Percentiles rank a stretch among this genome's conserved stretches.
Evolutionary conservation across 108 stramenopile species (phyloP).

Genomic region (Seminavis robusta): DNA sequence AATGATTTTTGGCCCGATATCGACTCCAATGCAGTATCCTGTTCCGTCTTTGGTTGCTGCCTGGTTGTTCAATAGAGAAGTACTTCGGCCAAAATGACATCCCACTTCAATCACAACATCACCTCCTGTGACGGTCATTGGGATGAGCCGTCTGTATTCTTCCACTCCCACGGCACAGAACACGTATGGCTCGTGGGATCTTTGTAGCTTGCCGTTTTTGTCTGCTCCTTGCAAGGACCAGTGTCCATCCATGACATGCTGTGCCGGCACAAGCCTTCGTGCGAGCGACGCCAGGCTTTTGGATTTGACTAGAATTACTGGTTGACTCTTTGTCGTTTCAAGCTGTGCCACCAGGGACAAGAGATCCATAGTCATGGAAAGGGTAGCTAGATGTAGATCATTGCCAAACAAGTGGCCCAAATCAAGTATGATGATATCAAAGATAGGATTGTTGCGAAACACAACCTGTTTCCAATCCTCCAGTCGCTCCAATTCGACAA

Average conservation of each 20-base stretch:
- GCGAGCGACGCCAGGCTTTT: conserved; percentile 20
- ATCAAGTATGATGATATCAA: conserved; percentile 21
- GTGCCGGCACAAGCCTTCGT: conserved; percentile 20
- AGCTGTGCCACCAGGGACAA: no score
- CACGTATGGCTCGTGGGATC: conserved; percentile 12
- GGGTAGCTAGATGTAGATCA: conserved; percentile 22
- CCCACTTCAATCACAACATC: conserved; percentile 33
- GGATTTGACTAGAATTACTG: conserved; percentile 20
- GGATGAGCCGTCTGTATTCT: conserved; percentile 28
- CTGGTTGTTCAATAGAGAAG: conserved; percentile 10
- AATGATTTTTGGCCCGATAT: conserved; percentile 31
- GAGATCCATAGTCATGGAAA: conserved; percentile 14
- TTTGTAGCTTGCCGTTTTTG: no score
- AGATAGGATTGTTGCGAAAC: conserved; percentile 8
- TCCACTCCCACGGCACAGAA: conserved; percentile 31
- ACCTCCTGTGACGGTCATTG: conserved; percentile 14
- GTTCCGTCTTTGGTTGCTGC: neutral
- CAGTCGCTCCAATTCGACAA: conserved; percentile 5
- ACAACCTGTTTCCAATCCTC: conserved; percentile 6
- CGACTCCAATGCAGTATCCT: conserved; percentile 22
- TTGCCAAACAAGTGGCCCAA: conserved; percentile 19
- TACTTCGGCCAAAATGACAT: conserved; percentile 30
- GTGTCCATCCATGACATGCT: conserved; percentile 13
- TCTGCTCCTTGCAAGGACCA: no score
- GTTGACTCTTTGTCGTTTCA: neutral